Conservation (phyloP, 2,329 filamentous ascomycete genomes). For the Albifimbria verrucaria region DNA sequence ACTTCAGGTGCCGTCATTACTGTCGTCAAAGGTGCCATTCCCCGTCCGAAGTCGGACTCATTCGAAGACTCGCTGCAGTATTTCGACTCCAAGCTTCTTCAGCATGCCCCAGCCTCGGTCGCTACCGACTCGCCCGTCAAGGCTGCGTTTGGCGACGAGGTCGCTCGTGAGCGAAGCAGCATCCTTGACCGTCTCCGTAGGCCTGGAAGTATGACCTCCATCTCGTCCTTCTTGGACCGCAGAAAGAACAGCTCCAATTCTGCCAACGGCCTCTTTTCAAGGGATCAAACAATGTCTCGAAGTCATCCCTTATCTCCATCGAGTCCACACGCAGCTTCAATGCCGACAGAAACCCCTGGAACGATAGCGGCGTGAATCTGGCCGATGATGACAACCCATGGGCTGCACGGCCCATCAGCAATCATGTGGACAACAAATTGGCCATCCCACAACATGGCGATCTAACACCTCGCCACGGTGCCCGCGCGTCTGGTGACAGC, state of each 20-base stretch:
- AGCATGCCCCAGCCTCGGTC: constrained; percentile 80
- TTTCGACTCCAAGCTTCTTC: constrained; percentile 94
- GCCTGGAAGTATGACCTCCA: constrained; percentile 89
- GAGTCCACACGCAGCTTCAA: constrained; percentile 89
- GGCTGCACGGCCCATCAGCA: constrained; percentile 61
- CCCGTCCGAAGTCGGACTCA: constrained; percentile 96
- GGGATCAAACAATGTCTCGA: constrained; percentile 84
- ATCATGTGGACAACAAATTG: constrained; percentile 62
- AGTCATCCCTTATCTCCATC: constrained; percentile 92
- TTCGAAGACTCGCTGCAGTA: constrained; percentile 96
- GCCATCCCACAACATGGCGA: constrained; percentile 71
- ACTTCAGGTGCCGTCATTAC: constrained; percentile 84
- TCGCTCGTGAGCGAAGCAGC: constrained; percentile 72
- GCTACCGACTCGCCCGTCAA: constrained; percentile 87
- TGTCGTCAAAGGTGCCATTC: constrained; percentile 89
- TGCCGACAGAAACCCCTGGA: constrained; percentile 95
- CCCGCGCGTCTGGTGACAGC: constrained; percentile 84
- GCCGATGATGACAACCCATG: constrained; percentile 78
- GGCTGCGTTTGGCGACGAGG: constrained; percentile 76
- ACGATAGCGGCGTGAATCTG: constrained; percentile 93
- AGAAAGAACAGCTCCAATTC: constrained; percentile 92
- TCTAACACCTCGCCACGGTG: constrained; percentile 76
- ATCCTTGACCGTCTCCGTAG: constrained; percentile 94
- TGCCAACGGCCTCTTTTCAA: constrained; percentile 85
- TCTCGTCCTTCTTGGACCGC: constrained; percentile 92